Conservation (phyloP, 768 basidiomycete species). For the Hydnum rufescens region DNA sequence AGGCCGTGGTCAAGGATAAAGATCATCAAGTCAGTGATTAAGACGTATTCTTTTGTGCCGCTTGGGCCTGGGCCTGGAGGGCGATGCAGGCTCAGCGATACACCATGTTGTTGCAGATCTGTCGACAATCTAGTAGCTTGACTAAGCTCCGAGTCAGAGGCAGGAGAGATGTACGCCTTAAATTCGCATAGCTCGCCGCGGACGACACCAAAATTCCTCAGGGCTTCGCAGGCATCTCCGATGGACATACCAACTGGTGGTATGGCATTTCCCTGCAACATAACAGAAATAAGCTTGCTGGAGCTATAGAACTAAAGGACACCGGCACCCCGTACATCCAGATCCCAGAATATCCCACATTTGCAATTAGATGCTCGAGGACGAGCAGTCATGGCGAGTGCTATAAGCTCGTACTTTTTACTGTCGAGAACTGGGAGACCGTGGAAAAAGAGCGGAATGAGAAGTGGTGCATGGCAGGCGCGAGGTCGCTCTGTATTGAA, state of each 20-base stretch:
- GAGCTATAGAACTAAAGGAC: not conserved
- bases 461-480: no score
- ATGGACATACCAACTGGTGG: not conserved
- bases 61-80: not conserved
- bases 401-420: no score
- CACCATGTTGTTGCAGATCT: not conserved
- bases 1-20: not conserved
- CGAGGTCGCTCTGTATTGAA: no score
- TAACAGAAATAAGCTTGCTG: not conserved
- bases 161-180: not conserved
- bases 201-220: not conserved
- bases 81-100: not conserved
- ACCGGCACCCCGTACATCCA: not conserved
- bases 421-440: no score
- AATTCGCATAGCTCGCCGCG: not conserved
- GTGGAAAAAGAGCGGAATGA: no score
- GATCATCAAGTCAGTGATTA: not conserved
- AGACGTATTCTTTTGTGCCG: not conserved
- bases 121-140: not conserved
- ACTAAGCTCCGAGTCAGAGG: not conserved
- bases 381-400: not conserved
- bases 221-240: not conserved
- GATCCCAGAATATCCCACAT: not conserved
- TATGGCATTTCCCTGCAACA: not conserved
- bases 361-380: not conserved